Evolutionary conservation across 1,284 basidiomycete genomes (phyloP), one percentile per base, ranked within the genome.

Genomic region (Ganoderma multipileum): DNA sequence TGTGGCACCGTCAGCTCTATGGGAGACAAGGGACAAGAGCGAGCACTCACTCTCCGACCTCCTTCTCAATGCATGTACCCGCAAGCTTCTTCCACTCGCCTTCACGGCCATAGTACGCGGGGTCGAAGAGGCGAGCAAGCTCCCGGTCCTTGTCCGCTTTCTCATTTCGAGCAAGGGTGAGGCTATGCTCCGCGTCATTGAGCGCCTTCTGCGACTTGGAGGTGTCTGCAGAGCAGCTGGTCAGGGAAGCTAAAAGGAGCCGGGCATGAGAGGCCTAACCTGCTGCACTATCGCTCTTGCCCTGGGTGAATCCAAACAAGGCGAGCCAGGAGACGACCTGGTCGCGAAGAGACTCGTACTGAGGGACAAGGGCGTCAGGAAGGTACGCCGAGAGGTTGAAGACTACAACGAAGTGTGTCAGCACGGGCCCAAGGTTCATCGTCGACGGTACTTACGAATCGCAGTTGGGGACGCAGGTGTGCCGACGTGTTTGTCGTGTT

Each of bases 61-160:
- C 89, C 75, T 91, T 92, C 74, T 90, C 87, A 28, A 99, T 80
- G 76, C 97, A 99, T 5, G 86, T 85, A 11, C 88, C 87, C 44
- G 98, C 93, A 14, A 99, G 87, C 81, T 97, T 96, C 85, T 97
- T 97, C 94, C 96, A 99, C 82, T 98, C 96, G 68, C 94, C 95
- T 41, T 95, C 86, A 0, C 83, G 80, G 9, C 97, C 97, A 77
- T 92, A 98, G 68, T 88, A 88, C 30, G 87, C 79, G 11, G 84
- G 79, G 68, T 89, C 83, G 74, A 91, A 93, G 18, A 95, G 81
- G 55, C 90, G 86, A 1, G 77, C 78, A n/a, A 94, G 76, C 55
- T 91, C 86, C 26, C 84, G 81, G 58, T 85, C 83, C 0, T 86
- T 85, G 14, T 82, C 80, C 38, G 85, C 81, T 58, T 85, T 84